Evolutionary conservation across 1,284 basidiomycete species (phyloP).

Genomic region (Rhodotorula sp.): DNA sequence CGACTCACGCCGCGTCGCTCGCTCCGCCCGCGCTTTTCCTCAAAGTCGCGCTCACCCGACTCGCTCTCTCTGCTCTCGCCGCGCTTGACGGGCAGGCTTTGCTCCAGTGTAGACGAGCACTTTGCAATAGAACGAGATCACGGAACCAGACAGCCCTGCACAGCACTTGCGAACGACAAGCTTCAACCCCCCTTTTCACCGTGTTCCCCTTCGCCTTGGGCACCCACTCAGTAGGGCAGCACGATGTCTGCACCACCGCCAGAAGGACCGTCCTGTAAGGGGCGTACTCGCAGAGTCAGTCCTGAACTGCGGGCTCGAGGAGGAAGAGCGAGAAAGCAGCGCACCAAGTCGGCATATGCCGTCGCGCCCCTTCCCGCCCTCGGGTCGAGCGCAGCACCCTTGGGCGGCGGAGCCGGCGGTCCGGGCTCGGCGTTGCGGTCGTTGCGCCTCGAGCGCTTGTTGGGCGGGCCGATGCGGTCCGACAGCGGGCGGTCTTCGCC

Average conservation of each 20-base stretch:
- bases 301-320: background rate
- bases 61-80: background rate
- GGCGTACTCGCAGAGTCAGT: background rate
- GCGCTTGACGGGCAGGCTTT: background rate
- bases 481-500: conserved; percentile 5
- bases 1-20: background rate
- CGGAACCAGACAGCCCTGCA: background rate
- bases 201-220: background rate
- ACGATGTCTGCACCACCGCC: conserved; percentile 17
- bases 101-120: background rate
- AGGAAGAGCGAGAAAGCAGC: background rate
- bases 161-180: too few relatives aligned
- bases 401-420: conserved; percentile 37
- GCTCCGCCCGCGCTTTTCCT: background rate
- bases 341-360: conserved; percentile 39
- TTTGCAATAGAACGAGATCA: too few relatives aligned
- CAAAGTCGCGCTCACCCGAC: too few relatives aligned
- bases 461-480: conserved; percentile 22
- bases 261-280: conserved; percentile 23
- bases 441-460: conserved; percentile 11
- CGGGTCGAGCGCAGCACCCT: conserved; percentile 34
- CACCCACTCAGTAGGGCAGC: conserved; percentile 23
- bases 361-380: conserved; percentile 28
- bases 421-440: conserved; percentile 1
- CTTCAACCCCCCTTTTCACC: background rate